phyloP scores from a whole-genome alignment of 306 rosid species.

The Erythrophleum fordii region DNA sequence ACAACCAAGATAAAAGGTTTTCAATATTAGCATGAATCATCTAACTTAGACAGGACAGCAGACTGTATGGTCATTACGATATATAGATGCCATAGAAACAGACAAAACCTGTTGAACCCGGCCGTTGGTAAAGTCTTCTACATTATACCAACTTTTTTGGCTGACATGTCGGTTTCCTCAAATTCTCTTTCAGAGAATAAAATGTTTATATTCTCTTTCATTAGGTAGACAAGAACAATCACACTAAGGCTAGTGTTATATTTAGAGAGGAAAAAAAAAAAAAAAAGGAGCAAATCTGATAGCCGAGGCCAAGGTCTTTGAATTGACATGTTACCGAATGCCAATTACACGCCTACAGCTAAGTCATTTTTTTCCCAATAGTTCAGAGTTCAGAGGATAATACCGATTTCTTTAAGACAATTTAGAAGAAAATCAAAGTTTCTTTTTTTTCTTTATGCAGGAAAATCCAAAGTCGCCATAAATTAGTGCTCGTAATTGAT shows the following conservation, averaged over 20 bases:
- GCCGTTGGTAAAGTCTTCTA: background rate
- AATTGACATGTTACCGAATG: conserved; percentile 43
- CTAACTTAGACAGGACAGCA: background rate
- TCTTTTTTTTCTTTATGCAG: conserved; percentile 1
- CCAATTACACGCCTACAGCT: conserved; percentile 36
- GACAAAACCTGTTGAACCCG: conserved; percentile 32
- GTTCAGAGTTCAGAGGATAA: conserved; percentile 48
- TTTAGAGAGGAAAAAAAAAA: conserved; percentile 2
- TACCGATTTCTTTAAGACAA: background rate
- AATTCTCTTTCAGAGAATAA: conserved; percentile 37
- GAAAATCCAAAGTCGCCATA: conserved; percentile 40
- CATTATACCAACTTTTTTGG: conserved; percentile 40
- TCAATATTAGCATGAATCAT: conserved; percentile 5
- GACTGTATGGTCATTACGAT: background rate
- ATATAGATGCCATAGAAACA: conserved; percentile 39
- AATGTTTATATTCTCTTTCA: conserved; percentile 37
- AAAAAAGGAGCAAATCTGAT: conserved; percentile 19
- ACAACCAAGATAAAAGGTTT: conserved; percentile 20
- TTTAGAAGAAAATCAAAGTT: conserved; percentile 18
- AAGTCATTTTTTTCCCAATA: conserved; percentile 38
- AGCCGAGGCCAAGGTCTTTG: conserved; percentile 45
- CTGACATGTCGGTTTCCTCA: conserved; percentile 49
- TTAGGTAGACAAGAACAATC: conserved; percentile 53
- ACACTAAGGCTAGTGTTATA: conserved; percentile 24
- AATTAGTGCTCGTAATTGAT: conserved; percentile 41